These are phyloP conservation scores for Cajanus cajan DNA, from an alignment of 306 rosid species.

Conservation along the genomic window DNA sequence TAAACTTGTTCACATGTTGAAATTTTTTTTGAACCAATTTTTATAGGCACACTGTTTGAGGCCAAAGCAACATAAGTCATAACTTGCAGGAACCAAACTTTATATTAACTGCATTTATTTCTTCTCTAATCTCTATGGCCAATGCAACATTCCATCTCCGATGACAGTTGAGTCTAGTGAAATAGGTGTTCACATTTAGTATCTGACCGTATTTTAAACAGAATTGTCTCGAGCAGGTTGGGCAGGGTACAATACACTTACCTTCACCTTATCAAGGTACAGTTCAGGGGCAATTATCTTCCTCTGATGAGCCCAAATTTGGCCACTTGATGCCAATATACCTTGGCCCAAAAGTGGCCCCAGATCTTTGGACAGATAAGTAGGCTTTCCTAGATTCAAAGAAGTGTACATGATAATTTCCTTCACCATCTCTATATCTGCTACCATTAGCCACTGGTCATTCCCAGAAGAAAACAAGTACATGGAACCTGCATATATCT, in stretches of 20 bases:
- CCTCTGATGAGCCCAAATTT: constrained; percentile 50
- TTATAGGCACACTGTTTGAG: not conserved
- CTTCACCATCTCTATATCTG: constrained; percentile 38
- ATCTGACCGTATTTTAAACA: no score
- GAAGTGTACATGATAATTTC: constrained; percentile 35
- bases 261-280: constrained; percentile 46
- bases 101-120: not conserved
- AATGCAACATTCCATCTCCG: not conserved
- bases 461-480: constrained; percentile 37
- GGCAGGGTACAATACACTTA: constrained; percentile 3
- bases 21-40: not conserved
- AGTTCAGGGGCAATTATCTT: constrained; percentile 54
- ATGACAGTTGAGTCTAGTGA: no score
- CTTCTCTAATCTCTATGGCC: not conserved
- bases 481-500: constrained; percentile 30
- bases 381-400: constrained; percentile 46
- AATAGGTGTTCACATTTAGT: no score
- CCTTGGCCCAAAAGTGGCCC: constrained; percentile 46
- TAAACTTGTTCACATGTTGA: not conserved
- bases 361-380: constrained; percentile 27
- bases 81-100: not conserved
- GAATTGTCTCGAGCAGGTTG: no score
- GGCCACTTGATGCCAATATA: constrained; percentile 46
- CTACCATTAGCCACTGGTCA: constrained; percentile 29
- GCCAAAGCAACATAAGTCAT: not conserved